Conservation (phyloP, 1,284 basidiomycete genomes). For the Omphalotus olearius region DNA sequence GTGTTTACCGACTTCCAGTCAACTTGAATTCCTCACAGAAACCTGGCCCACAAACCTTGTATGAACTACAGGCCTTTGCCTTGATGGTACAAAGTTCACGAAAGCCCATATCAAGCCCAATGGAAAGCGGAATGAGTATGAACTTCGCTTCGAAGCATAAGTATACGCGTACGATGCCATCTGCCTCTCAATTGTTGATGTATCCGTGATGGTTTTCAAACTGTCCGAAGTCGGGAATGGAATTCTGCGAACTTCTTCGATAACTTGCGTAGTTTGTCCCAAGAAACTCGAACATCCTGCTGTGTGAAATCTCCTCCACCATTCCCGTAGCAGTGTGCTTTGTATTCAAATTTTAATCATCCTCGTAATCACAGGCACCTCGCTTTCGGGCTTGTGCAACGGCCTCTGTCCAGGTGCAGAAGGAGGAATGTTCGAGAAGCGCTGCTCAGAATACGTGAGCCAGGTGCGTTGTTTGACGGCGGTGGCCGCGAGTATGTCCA, state of each 20-base stretch:
- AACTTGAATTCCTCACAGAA: slow-evolving; percentile 9
- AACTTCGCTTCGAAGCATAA: neutral
- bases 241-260: slow-evolving; percentile 28
- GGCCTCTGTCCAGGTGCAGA: slow-evolving; percentile 15
- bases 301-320: slow-evolving; percentile 22
- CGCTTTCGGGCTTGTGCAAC: neutral
- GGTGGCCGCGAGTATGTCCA: slow-evolving; percentile 16
- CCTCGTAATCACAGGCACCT: neutral
- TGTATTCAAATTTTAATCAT: too few relatives aligned
- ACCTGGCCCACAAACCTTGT: neutral
- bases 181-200: slow-evolving; percentile 3
- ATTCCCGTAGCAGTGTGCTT: neutral
- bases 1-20: neutral
- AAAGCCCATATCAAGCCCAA: slow-evolving; percentile 9
- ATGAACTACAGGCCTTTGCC: neutral
- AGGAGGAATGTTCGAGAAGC: slow-evolving; percentile 7
- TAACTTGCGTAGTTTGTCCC: slow-evolving; percentile 33
- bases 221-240: slow-evolving; percentile 3
- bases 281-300: slow-evolving; percentile 32
- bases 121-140: neutral
- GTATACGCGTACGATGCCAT: slow-evolving; percentile 12
- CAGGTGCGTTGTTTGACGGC: slow-evolving; percentile 9
- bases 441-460: slow-evolving; percentile 11
- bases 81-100: slow-evolving; percentile 11
- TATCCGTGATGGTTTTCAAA: slow-evolving; percentile 5